A percentile compares a stretch with the other conserved stretches of the same genome.
These are phyloP conservation scores for Canavalia gladiata DNA, from an alignment of 306 rosid species.

Conservation along the genomic window DNA sequence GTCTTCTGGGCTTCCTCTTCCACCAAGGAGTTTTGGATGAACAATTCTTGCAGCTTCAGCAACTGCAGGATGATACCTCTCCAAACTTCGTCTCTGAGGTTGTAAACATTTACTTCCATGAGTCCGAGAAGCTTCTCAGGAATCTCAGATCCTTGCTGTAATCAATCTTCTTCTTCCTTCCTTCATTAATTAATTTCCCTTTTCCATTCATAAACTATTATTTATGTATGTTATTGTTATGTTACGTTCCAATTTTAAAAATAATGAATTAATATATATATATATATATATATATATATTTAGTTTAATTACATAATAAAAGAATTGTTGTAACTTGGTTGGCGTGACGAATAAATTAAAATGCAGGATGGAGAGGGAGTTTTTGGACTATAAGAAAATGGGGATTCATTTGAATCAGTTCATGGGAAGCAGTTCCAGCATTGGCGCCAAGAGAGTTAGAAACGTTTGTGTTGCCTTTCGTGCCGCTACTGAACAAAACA, in stretches of 20 bases:
- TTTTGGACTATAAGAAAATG: conserved; percentile 79
- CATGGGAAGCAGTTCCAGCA: conserved; percentile 96
- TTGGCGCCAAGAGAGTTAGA: conserved; percentile 91
- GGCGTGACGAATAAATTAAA: background rate
- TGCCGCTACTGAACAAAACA: conserved; percentile 78
- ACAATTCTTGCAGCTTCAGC: conserved; percentile 94
- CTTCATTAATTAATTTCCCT: too few species aligned
- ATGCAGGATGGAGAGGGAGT: conserved; percentile 75
- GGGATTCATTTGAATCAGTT: conserved; percentile 94
- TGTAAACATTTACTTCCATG: conserved; percentile 90
- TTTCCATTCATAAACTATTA: too few species aligned
- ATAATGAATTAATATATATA: too few species aligned
- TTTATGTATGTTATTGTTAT: too few species aligned
- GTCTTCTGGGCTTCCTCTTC: conserved; percentile 90
- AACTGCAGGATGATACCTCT: conserved; percentile 89
- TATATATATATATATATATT: too few species aligned
- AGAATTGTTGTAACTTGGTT: background rate
- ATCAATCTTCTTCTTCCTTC: background rate
- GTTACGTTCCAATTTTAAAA: too few species aligned
- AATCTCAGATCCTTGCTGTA: conserved; percentile 82
- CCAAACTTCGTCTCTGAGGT: conserved; percentile 95
- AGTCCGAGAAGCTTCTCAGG: conserved; percentile 86
- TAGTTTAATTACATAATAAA: too few species aligned
- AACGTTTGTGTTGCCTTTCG: conserved; percentile 94
- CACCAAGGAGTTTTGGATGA: conserved; percentile 99